phyloP scores from a whole-genome alignment of 2,329 filamentous ascomycete genomes.

The Talaromyces sp. region DNA sequence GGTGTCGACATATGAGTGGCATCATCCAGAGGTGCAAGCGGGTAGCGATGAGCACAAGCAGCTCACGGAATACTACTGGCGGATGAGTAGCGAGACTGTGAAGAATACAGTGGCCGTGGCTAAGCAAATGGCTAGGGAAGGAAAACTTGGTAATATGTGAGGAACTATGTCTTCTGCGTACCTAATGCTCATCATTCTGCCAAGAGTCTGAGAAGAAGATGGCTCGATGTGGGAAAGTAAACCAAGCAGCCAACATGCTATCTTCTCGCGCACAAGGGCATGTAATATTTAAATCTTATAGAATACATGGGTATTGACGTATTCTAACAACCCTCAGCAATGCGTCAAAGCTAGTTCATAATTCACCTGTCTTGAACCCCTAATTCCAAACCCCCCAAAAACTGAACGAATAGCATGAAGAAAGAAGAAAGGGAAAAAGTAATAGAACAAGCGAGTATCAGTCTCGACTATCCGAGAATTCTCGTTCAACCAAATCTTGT shows the following conservation, averaged over 20 bases:
- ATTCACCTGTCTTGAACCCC: not conserved
- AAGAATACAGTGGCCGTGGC: constrained; percentile 5
- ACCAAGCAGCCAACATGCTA: not conserved
- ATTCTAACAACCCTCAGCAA: not conserved
- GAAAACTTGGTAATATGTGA: constrained; percentile 45
- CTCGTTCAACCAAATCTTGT: too few species aligned
- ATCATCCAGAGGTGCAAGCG: constrained; percentile 6
- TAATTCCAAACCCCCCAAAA: not conserved
- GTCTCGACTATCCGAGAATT: not conserved
- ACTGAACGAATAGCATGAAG: not conserved
- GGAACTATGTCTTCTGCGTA: not conserved
- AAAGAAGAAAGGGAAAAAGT: not conserved
- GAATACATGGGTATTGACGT: not conserved
- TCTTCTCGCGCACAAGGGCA: not conserved
- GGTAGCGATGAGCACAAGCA: constrained; percentile 2
- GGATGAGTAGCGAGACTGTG: constrained; percentile 1
- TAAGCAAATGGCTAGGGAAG: not conserved
- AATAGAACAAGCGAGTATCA: not conserved
- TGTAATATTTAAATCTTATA: not conserved
- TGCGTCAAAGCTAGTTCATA: not conserved
- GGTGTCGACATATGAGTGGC: constrained; percentile 9
- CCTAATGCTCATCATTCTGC: not conserved
- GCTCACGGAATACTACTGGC: constrained; percentile 1
- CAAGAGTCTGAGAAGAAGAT: not conserved
- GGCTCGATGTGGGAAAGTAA: not conserved